Base-by-base conservation (phyloP, 345 rosid species). In the Bruguiera gymnorhiza region DNA sequence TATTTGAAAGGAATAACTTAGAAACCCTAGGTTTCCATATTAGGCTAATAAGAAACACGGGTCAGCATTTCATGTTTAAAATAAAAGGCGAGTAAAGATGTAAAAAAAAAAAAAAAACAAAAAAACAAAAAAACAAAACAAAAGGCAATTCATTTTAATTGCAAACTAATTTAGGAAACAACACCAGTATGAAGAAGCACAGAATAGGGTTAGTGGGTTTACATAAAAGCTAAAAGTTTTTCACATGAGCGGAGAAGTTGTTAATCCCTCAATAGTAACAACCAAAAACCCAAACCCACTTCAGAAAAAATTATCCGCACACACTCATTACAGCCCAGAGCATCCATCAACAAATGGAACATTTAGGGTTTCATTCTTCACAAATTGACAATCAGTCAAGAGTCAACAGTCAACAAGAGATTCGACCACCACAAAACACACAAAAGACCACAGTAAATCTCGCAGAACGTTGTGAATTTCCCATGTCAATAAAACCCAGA, bases 21-120 rank as follows among this genome's bases (percentile, higher is more conserved):
- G 75, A 85, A 87, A 84, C 88, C 89, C 84, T 83, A 84, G 63
- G 68, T 70, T 71, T 48, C 67, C 63, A 78, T 76, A 31, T 77
- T 76, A 78, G 15, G 50, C 19, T 43, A 43, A 43, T 13, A 15
- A 68, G 53, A 68, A 69, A 75, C 61, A 73, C 36, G 48, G 72
- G 37, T 39, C 69, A 66, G 71, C 54, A 64, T 58, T 48, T 55
- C 63, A 61, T 57, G 71, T 36, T 58, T 51, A 36, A 68, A 72
- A 72, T 34, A 60, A 50, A 69, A 50, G 8, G 74, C 2, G 27
- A 62, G 51, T 65, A 73, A 62, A 65, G 32, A 59, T 5, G 66
- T 21, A 31, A 63, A 43, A 43, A 53, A 80, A 75, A 11, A 26
- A 71, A 39, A 6, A 34, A 34, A 6, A n/a, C n/a, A 0, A 24